Evolutionary conservation across 495 filamentous ascomycete genomes (phyloP).

Genomic region (Oleoguttula mirabilis): DNA sequence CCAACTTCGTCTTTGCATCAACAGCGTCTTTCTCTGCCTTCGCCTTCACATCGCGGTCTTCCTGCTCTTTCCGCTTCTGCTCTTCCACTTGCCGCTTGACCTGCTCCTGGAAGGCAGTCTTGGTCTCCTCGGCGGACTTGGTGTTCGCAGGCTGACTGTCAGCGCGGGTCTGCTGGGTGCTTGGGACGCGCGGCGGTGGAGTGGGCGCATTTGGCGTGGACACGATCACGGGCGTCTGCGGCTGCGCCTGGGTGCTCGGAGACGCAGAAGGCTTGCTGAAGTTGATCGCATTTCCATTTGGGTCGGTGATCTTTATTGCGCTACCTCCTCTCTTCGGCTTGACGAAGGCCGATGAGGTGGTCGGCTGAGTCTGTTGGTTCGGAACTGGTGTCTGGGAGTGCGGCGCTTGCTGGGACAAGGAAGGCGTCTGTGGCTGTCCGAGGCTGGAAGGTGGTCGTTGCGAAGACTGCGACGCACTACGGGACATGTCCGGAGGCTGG

Average conservation of each 20-base stretch:
- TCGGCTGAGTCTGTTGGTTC: slow-evolving; percentile 35
- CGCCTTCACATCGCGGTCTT: slow-evolving; percentile 32
- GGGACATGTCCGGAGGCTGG: slow-evolving; percentile 58
- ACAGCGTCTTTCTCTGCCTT: slow-evolving; percentile 35
- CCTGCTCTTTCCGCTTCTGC: slow-evolving; percentile 40
- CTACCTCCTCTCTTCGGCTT: slow-evolving; percentile 47
- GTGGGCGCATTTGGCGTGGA: slow-evolving; percentile 49
- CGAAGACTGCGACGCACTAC: slow-evolving; percentile 68
- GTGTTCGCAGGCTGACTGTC: slow-evolving; percentile 44
- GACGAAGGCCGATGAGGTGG: slow-evolving; percentile 8
- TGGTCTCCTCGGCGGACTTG: slow-evolving; percentile 61
- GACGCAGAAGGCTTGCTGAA: slow-evolving; percentile 43
- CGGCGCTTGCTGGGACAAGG: slow-evolving; percentile 24
- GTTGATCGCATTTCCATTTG: slow-evolving; percentile 53
- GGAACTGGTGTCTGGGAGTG: slow-evolving; percentile 40
- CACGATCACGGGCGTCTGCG: slow-evolving; percentile 37
- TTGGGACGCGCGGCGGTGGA: slow-evolving; percentile 44
- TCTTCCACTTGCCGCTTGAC: slow-evolving; percentile 51
- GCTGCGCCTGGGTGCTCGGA: slow-evolving; percentile 23
- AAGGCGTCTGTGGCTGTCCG: slow-evolving; percentile 49
- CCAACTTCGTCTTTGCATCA: slow-evolving; percentile 31
- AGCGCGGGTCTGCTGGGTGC: slow-evolving; percentile 40
- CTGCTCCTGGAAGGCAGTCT: slow-evolving; percentile 54
- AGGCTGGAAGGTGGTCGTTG: slow-evolving; percentile 73
- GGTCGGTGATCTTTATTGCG: slow-evolving; percentile 65